Percentiles rank a stretch among this genome's conserved stretches.
Evolutionary conservation across 2,329 filamentous ascomycete genomes (phyloP).

Genomic region (Metarhizium guizhouense): DNA sequence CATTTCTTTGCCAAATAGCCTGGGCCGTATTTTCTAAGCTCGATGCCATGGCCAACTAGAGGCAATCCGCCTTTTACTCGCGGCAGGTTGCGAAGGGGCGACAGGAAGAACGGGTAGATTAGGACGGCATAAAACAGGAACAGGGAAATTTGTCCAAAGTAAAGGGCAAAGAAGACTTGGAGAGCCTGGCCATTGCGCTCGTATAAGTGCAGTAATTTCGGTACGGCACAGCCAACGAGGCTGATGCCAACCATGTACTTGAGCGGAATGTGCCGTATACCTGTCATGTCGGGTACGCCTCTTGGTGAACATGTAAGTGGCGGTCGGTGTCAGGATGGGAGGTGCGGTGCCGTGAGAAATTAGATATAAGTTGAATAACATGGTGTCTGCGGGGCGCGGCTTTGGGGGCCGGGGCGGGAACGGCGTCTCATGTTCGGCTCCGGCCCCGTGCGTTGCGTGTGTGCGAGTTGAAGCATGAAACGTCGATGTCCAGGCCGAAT

Average conservation of each 20-base stretch:
- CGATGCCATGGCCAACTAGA: background rate
- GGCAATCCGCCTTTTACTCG: background rate
- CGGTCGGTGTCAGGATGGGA: background rate
- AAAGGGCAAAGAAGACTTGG: background rate
- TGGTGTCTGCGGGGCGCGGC: too few species aligned
- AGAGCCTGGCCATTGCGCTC: background rate
- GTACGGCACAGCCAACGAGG: background rate
- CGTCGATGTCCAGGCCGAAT: too few species aligned
- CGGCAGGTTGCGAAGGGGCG: background rate
- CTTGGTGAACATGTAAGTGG: background rate
- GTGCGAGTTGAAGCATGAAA: too few species aligned
- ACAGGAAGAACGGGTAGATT: background rate
- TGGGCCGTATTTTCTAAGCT: background rate
- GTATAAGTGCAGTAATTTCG: background rate
- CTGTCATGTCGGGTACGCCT: background rate
- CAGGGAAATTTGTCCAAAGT: background rate
- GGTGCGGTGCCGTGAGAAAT: background rate
- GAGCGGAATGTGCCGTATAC: background rate
- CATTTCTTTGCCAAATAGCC: background rate
- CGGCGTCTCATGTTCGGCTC: too few species aligned
- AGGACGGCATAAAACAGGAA: background rate
- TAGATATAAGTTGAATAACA: too few species aligned
- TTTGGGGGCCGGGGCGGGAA: too few species aligned
- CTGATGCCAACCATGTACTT: background rate
- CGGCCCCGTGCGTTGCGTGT: too few species aligned